Evolutionary conservation across 2,329 filamentous ascomycete species (phyloP).

Genomic region (Ramularia collo-cygni): DNA sequence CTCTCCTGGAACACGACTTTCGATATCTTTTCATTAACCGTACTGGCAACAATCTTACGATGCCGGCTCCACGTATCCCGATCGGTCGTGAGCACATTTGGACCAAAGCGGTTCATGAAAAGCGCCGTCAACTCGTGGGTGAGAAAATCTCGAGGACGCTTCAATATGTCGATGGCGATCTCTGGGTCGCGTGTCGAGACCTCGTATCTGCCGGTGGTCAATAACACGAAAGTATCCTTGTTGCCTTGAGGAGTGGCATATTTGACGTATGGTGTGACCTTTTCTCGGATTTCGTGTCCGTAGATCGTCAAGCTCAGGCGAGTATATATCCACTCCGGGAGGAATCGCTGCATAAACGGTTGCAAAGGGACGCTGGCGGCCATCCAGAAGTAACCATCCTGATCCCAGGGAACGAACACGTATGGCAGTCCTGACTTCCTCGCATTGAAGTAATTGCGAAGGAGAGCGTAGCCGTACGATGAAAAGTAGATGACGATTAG

Average conservation of each 20-base stretch:
- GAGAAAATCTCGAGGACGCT: constrained; percentile 20
- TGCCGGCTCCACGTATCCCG: constrained; percentile 27
- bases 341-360: constrained; percentile 14
- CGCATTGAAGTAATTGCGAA: constrained; percentile 20
- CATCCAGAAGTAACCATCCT: constrained; percentile 25
- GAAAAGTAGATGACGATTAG: constrained; percentile 15
- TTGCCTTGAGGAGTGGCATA: constrained; percentile 13
- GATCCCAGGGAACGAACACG: constrained; percentile 24
- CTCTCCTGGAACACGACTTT: constrained; percentile 28
- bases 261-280: constrained; percentile 12
- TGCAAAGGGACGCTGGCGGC: constrained; percentile 17
- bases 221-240: constrained; percentile 17
- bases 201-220: constrained; percentile 20
- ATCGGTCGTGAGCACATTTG: constrained; percentile 22
- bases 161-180: constrained; percentile 17
- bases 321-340: constrained; percentile 17
- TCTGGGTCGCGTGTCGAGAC: constrained; percentile 22
- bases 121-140: constrained; percentile 15
- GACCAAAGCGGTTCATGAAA: constrained; percentile 22
- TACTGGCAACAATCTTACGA: constrained; percentile 26
- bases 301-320: constrained; percentile 21
- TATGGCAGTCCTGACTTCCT: constrained; percentile 20
- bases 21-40: constrained; percentile 30
- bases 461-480: constrained; percentile 18
- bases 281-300: constrained; percentile 24